A percentile compares a stretch with the other conserved stretches of the same genome.
Evolutionary conservation across 306 rosid genomes (phyloP).

Genomic region (Glycine soja): DNA sequence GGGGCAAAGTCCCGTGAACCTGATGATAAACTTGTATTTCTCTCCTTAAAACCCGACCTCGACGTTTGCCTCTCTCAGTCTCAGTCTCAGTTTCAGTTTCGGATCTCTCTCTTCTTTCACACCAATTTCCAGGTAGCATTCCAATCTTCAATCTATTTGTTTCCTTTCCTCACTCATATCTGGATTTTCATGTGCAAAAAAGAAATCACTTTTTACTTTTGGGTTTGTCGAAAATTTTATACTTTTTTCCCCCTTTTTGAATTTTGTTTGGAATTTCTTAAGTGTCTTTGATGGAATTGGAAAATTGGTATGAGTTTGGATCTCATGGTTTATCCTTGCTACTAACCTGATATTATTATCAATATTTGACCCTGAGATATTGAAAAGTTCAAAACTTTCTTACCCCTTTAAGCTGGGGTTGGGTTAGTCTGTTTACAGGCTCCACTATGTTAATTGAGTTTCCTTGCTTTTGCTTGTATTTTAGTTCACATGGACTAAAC

Average conservation of each 20-base stretch:
- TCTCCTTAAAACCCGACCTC: slow-evolving; percentile 20
- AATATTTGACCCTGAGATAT: slow-evolving; percentile 21
- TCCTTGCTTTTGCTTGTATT: neutral
- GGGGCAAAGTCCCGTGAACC: no score
- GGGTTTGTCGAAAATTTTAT: neutral
- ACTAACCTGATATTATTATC: neutral
- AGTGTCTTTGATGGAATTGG: neutral
- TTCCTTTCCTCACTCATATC: neutral
- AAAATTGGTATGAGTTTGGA: neutral
- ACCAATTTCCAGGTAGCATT: neutral
- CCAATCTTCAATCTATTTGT: neutral
- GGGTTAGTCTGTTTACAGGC: neutral
- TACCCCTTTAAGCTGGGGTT: slow-evolving; percentile 12
- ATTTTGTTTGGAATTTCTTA: no score
- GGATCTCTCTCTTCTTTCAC: slow-evolving; percentile 4
- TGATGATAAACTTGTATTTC: neutral
- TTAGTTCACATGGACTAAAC: neutral
- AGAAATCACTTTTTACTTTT: neutral
- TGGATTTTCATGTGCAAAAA: neutral
- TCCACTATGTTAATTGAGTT: neutral
- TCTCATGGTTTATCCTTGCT: neutral
- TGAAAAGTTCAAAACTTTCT: neutral
- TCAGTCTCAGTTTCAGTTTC: neutral
- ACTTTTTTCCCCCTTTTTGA: neutral
- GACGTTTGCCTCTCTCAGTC: neutral